Evolutionary conservation across 2,329 filamentous ascomycete genomes (phyloP).

Genomic region (Sclerotinia borealis): DNA sequence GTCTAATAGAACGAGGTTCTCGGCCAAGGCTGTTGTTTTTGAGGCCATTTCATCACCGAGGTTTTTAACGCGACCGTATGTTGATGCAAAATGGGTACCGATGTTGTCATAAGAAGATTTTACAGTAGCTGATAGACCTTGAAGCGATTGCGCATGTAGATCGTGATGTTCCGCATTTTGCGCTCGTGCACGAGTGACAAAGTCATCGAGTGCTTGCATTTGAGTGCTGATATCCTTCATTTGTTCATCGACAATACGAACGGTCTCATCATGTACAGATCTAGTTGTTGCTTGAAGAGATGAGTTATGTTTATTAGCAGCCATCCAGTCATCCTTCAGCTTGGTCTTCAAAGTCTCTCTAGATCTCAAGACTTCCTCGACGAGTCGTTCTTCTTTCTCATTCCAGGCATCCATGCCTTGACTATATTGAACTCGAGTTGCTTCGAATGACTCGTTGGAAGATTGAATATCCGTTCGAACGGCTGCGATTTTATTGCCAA

Average conservation of each 20-base stretch:
- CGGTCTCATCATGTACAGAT: slow-evolving; percentile 83
- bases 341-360: slow-evolving; percentile 73
- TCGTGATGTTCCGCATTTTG: slow-evolving; percentile 76
- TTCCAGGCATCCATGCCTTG: slow-evolving; percentile 71
- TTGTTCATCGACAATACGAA: slow-evolving; percentile 84
- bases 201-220: slow-evolving; percentile 84
- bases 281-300: slow-evolving; percentile 78
- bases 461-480: slow-evolving; percentile 60
- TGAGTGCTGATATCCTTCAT: slow-evolving; percentile 81
- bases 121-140: slow-evolving; percentile 59
- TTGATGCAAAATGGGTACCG: slow-evolving; percentile 61
- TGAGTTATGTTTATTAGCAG: slow-evolving; percentile 72
- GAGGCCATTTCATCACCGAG: slow-evolving; percentile 63
- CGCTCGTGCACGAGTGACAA: slow-evolving; percentile 72
- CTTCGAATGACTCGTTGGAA: slow-evolving; percentile 59
- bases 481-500: slow-evolving; percentile 55
- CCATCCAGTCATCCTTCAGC: slow-evolving; percentile 79
- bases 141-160: slow-evolving; percentile 61
- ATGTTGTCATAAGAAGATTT: slow-evolving; percentile 68
- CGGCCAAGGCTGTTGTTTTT: slow-evolving; percentile 52
- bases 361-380: slow-evolving; percentile 66
- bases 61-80: slow-evolving; percentile 60
- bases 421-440: slow-evolving; percentile 59
- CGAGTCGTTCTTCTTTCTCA: slow-evolving; percentile 58
- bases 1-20: slow-evolving; percentile 55